Evolutionary conservation across 768 basidiomycete species (phyloP).

Genomic region (Mycena galopus): DNA sequence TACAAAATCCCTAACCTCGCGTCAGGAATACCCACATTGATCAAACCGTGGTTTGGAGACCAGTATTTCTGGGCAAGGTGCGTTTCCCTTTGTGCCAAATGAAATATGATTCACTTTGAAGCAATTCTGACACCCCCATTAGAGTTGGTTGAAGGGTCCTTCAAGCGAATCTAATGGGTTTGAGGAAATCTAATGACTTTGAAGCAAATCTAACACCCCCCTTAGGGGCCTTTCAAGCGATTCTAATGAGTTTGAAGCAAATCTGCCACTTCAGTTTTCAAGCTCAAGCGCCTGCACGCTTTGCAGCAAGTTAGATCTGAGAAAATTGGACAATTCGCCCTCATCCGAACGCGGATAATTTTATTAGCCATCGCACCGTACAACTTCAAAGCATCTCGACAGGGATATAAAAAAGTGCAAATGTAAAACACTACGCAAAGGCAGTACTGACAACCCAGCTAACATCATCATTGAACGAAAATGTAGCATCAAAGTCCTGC

Average conservation of each 20-base stretch:
- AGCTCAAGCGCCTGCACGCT: neutral
- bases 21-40: constrained; percentile 1
- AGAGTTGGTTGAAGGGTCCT: neutral
- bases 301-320: neutral
- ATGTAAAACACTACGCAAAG: neutral
- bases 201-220: neutral
- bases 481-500: neutral
- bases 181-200: neutral
- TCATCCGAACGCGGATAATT: neutral
- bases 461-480: neutral
- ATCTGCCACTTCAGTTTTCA: neutral
- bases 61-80: neutral
- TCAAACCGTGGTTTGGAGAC: constrained; percentile 1
- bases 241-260: neutral
- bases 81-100: neutral
- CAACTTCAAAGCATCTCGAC: neutral
- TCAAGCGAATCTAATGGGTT: neutral
- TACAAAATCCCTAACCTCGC: neutral
- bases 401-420: neutral
- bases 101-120: neutral
- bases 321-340: neutral
- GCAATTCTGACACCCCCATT: neutral
- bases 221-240: neutral
- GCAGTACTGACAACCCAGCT: neutral
- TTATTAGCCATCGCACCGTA: neutral